Percentiles rank a stretch among this genome's conserved stretches.
These are phyloP conservation scores for Nephelium lappaceum DNA, from an alignment of 345 rosid species.

Conservation along the genomic window DNA sequence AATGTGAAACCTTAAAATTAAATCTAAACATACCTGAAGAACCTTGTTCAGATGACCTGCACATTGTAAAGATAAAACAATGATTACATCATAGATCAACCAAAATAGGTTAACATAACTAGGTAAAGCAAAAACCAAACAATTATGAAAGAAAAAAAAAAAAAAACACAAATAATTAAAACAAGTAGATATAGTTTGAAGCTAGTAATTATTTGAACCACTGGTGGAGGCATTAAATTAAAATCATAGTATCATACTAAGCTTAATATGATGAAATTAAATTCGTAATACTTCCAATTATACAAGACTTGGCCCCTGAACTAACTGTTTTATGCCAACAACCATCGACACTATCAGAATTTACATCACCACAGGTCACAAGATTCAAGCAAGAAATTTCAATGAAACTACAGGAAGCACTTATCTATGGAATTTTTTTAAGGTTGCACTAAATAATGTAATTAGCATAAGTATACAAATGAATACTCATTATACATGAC, in stretches of 20 bases:
- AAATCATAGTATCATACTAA: background rate
- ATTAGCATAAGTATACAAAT: background rate
- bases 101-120: constrained; percentile 8
- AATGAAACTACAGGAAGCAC: background rate
- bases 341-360: background rate
- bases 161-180: background rate
- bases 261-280: background rate
- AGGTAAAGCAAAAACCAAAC: background rate
- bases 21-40: constrained; percentile 59
- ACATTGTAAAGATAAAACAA: constrained; percentile 30
- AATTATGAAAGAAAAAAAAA: background rate
- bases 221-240: background rate
- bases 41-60: constrained; percentile 84
- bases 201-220: no score
- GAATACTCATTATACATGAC: background rate
- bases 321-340: no score
- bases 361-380: background rate
- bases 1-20: background rate
- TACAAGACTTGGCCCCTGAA: no score
- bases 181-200: background rate
- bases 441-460: background rate
- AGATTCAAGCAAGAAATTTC: background rate
- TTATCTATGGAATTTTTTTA: no score
- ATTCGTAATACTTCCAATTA: background rate
- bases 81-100: constrained; percentile 26